phyloP scores from a whole-genome alignment of 2,329 filamentous ascomycete genomes.

The Thelonectria olida region DNA sequence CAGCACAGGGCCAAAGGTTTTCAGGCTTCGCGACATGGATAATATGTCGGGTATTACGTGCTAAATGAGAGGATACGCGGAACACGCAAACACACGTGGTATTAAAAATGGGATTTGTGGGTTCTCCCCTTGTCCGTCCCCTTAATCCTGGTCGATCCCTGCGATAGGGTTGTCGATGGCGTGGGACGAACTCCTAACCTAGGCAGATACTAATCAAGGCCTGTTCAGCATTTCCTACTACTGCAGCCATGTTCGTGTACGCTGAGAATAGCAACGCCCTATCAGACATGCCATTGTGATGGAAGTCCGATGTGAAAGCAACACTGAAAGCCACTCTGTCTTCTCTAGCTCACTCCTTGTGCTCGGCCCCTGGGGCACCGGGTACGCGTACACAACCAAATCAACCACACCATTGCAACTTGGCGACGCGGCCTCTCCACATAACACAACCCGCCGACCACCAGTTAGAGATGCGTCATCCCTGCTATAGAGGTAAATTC shows the following conservation, averaged over 20 bases:
- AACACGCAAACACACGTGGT: constrained; percentile 4
- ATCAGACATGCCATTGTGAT: background rate
- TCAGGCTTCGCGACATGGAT: too few species aligned
- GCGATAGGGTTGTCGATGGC: background rate
- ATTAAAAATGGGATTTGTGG: constrained; percentile 6
- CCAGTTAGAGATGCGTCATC: constrained; percentile 1
- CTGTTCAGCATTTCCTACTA: background rate
- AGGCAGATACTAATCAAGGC: background rate
- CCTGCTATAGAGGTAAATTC: background rate
- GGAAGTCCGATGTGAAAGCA: too few species aligned
- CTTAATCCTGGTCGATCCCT: background rate
- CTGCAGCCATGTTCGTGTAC: background rate
- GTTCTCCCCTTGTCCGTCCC: background rate
- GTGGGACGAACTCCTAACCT: background rate
- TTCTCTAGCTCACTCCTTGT: background rate
- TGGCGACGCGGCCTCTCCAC: constrained; percentile 21
- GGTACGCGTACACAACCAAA: background rate
- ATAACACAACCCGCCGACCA: background rate
- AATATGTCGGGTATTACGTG: too few species aligned
- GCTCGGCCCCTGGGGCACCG: background rate
- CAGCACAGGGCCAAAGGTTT: too few species aligned
- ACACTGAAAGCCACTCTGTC: too few species aligned
- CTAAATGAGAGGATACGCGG: background rate
- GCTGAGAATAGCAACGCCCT: background rate
- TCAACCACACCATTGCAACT: background rate